Evolutionary conservation across 805 yeast genomes (phyloP), one percentile per base, ranked within the genome.

Genomic region (Yamadazyma laniorum): DNA sequence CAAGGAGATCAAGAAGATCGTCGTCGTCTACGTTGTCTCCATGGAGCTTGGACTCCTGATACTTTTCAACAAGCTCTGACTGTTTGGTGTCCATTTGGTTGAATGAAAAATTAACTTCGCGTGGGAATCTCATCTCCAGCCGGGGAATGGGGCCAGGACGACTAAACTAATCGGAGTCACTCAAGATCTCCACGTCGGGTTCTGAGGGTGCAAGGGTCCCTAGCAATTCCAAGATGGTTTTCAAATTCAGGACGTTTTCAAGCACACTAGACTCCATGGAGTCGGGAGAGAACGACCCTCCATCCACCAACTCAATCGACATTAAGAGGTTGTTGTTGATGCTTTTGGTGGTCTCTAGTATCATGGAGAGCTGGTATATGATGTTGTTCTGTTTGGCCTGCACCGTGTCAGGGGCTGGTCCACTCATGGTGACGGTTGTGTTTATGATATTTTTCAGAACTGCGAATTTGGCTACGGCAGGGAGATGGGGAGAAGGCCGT

Each of bases 1-100:
- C 78, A 27, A 80, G 73, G 18, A 65, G 58, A 32, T 76, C 82
- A 26, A 78, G 55, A 22, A 75, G 68, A 22, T 70, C 75, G 18
- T 77, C 59, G 18, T 54, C 61, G 36, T 50, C 56, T 7, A 52
- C 48, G 1, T 53, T 52, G 15, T 53, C 51, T 28, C 35, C 35
- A 22, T 50, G 35, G 23, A 64, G 55, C 45, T 64, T 52, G 12
- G 67, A 49, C 9, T 72, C 70, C 47, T 74, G 77, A 53, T 72
- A 76, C 44, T 53, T 56, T 34, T 74, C 79, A 13, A 73, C 51
- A 33, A 66, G 46, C 34, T 52, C 55, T 4, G 66, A 46, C 38
- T 58, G 64, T 41, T 54, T 53, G 16, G 27, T 12, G 42, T 64
- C 66, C 72, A 67, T 67, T 14, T 16, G 23, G 16, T n/a, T 32